Conservation (phyloP, 352 stramenopile genomes). For the Thalassiosira ordinaria region DNA sequence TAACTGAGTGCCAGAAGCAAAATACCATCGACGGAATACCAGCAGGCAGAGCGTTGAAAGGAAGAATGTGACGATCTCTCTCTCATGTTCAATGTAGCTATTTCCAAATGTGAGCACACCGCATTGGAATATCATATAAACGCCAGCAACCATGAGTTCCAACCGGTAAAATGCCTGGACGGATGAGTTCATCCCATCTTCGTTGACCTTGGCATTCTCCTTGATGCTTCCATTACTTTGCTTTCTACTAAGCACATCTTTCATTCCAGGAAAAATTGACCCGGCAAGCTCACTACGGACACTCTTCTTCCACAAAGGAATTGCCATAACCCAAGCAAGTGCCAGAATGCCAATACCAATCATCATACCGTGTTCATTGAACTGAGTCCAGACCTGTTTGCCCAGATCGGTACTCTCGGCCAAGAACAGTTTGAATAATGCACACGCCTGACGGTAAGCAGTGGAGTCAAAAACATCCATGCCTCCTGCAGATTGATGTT, state of each 20-base stretch:
- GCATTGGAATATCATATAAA: conserved; percentile 75
- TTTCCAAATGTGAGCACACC: conserved; percentile 82
- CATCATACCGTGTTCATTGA: conserved; percentile 81
- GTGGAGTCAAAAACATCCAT: conserved; percentile 45
- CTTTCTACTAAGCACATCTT: neutral
- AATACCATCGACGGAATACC: conserved; percentile 58
- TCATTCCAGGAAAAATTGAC: conserved; percentile 2
- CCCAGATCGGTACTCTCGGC: conserved; percentile 72
- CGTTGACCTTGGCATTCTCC: neutral
- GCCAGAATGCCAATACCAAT: conserved; percentile 62
- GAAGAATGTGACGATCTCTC: conserved; percentile 72
- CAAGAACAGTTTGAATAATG: conserved; percentile 82
- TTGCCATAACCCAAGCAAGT: conserved; percentile 52
- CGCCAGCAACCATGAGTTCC: conserved; percentile 26
- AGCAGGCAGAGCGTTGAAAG: conserved; percentile 62
- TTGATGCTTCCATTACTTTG: conserved; percentile 16
- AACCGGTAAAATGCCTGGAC: conserved; percentile 2
- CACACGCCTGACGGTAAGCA: conserved; percentile 66
- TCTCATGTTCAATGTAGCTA: conserved; percentile 82
- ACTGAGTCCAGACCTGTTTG: conserved; percentile 81
- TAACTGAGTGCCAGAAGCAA: conserved; percentile 7
- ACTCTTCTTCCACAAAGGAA: conserved; percentile 43
- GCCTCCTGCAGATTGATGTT: no score
- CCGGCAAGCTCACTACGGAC: conserved; percentile 20
- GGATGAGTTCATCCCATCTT: conserved; percentile 4